Conservation (phyloP, 2,329 filamentous ascomycete species). For the Aspergillus sp. region DNA sequence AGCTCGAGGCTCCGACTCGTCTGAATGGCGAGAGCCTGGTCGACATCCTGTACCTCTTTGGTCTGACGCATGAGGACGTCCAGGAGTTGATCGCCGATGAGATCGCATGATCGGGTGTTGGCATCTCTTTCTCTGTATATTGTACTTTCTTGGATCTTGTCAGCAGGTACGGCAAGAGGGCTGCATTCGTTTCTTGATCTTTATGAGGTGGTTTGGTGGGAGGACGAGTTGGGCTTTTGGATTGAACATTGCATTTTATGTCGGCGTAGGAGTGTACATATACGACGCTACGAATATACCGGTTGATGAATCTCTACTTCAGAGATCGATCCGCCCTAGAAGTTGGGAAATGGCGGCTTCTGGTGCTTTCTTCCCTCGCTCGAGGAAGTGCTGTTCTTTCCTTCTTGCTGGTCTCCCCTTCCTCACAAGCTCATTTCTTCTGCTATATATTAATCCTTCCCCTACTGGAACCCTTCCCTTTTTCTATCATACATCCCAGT, state of each 20-base stretch:
- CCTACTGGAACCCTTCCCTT: too few relatives aligned
- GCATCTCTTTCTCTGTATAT: neutral
- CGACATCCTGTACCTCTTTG: constrained; percentile 59
- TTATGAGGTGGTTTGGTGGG: neutral
- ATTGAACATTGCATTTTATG: constrained; percentile 1
- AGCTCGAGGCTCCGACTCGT: constrained; percentile 58
- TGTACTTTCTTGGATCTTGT: constrained; percentile 3
- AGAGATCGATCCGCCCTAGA: too few relatives aligned
- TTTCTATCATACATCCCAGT: too few relatives aligned
- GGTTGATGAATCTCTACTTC: neutral
- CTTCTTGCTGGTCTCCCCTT: neutral
- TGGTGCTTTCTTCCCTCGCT: too few relatives aligned
- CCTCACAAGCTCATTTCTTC: too few relatives aligned
- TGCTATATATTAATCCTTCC: too few relatives aligned
- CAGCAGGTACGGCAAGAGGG: constrained; percentile 7
- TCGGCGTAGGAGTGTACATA: constrained; percentile 13
- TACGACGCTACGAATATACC: constrained; percentile 3
- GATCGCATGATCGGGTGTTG: neutral
- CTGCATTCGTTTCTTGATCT: neutral
- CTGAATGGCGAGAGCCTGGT: constrained; percentile 57
- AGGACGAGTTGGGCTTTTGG: neutral
- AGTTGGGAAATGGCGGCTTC: too few relatives aligned
- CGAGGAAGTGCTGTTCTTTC: neutral
- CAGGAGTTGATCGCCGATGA: constrained; percentile 37
- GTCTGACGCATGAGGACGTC: constrained; percentile 50